A percentile compares a stretch with the other conserved stretches of the same genome.
Evolutionary conservation across 2,329 filamentous ascomycete species (phyloP).

Genomic region (Seiridium cupressi): DNA sequence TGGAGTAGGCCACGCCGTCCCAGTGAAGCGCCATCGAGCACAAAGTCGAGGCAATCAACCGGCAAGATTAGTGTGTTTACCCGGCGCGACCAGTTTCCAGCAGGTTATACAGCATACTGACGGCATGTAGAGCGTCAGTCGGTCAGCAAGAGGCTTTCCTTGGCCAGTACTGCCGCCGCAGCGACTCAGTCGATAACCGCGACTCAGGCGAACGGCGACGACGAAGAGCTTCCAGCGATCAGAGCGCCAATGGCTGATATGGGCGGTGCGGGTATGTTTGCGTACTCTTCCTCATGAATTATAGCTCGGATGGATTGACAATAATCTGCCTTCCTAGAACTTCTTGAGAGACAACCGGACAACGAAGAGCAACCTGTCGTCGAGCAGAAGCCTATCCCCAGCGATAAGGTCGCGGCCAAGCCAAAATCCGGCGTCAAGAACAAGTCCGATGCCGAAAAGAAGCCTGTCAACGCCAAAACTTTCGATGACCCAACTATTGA

Average conservation of each 20-base stretch:
- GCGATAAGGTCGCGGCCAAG: not conserved
- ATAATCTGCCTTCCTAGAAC: conserved; percentile 5
- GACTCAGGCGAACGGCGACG: conserved; percentile 9
- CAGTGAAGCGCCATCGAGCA: conserved; percentile 18
- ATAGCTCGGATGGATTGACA: not conserved
- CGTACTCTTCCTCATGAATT: not conserved
- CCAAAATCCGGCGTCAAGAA: not conserved
- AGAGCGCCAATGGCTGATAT: conserved; percentile 25
- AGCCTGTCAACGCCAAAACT: not conserved
- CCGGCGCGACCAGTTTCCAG: not conserved
- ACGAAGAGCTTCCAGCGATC: conserved; percentile 9
- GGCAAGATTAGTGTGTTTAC: conserved; percentile 16
- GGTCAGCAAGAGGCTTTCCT: conserved; percentile 5
- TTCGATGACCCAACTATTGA: not conserved
- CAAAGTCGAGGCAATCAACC: conserved; percentile 14
- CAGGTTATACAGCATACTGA: not conserved
- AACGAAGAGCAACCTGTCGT: conserved; percentile 14
- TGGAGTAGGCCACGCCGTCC: conserved; percentile 20
- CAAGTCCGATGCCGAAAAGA: not conserved
- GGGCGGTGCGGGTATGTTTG: conserved; percentile 21
- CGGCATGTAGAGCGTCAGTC: conserved; percentile 20
- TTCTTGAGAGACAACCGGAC: conserved; percentile 13
- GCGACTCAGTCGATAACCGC: not conserved
- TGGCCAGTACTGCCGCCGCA: not conserved
- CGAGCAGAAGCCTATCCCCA: not conserved